Conservation (phyloP, 805 yeast genomes). For the Pichia paraexigua region DNA sequence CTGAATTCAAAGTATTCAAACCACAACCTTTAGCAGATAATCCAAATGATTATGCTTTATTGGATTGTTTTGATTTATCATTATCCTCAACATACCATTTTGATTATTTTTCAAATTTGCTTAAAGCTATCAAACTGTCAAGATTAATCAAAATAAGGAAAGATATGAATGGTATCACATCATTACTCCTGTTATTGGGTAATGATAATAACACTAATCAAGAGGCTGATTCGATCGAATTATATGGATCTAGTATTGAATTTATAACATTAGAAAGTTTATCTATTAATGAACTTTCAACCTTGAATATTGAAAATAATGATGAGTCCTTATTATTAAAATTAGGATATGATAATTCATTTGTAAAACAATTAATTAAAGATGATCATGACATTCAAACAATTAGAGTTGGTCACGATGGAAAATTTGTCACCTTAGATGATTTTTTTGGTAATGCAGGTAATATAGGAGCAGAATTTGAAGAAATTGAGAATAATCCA, state of each 20-base stretch:
- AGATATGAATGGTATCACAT: slow-evolving; percentile 40
- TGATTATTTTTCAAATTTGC: slow-evolving; percentile 36
- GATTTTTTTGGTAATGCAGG: slow-evolving; percentile 21
- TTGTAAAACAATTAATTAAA: slow-evolving; percentile 25
- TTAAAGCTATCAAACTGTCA: slow-evolving; percentile 43
- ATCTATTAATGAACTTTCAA: slow-evolving; percentile 16
- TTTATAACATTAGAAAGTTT: slow-evolving; percentile 25
- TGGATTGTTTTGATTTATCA: slow-evolving; percentile 13
- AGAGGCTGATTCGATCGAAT: neutral
- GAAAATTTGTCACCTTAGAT: slow-evolving; percentile 24
- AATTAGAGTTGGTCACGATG: slow-evolving; percentile 21
- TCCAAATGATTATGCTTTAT: slow-evolving; percentile 6
- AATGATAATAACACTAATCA: slow-evolving; percentile 5
- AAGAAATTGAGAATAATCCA: slow-evolving; percentile 5
- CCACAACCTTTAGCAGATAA: slow-evolving; percentile 5
- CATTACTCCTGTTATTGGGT: slow-evolving; percentile 22
- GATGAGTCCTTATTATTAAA: slow-evolving; percentile 3
- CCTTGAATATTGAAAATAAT: neutral
- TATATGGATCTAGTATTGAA: slow-evolving; percentile 26
- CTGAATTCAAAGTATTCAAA: slow-evolving; percentile 41
- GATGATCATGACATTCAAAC: slow-evolving; percentile 28
- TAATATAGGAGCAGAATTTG: slow-evolving; percentile 13
- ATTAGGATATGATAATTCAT: slow-evolving; percentile 21
- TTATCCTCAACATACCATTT: slow-evolving; percentile 46
- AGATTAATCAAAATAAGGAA: slow-evolving; percentile 46